Evolutionary conservation across 2,329 filamentous ascomycete genomes (phyloP), one percentile per base, ranked within the genome.

Genomic region (Trichothecium sympodiale): DNA sequence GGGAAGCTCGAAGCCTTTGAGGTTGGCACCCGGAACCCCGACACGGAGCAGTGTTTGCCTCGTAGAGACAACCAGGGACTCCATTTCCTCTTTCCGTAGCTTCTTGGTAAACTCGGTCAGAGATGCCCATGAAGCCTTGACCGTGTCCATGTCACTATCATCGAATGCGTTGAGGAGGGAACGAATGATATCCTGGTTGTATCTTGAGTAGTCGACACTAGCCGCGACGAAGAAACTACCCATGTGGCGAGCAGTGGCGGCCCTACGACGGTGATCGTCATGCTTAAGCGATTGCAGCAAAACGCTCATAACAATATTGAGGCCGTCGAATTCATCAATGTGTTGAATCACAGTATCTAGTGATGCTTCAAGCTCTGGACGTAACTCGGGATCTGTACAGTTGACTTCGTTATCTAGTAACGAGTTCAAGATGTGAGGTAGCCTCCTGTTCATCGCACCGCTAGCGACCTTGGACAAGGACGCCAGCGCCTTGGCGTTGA

Each of bases 51-150:
- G 69, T 2, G 84, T 80, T 57, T 93, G 83, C 40, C 89, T 72
- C 3, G 89, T 94, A 1, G 89, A 91, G 36, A 77, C 66, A 14
- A 94, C 87, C 31, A 98, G 70, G 1, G 82, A 78, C 54, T 98
- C 93, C 91, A 98, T 96, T 60, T 96, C 89, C 54, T 98, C 93
- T 59, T 98, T 98, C 53, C 80, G 81, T 42, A 98, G 72, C 48
- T 78, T 81, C 56, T 88, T 88, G 31, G 88, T 95, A 47, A 98
- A 81, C 39, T 84, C 83, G 47, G 66, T 86, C 40, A 98, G 72
- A 5, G 88, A 89, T 37, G 77, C 71, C 88, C 88, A 96, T 16
- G 89, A 78, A 31, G 85, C 74, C 64, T 93, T 93, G 50, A 96
- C 82, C 4, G 96, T 89, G 16, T 80, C 77, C 41, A 62, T 60